Base-by-base conservation (phyloP, 805 yeast genomes). In the Teunomyces gatunensis region DNA sequence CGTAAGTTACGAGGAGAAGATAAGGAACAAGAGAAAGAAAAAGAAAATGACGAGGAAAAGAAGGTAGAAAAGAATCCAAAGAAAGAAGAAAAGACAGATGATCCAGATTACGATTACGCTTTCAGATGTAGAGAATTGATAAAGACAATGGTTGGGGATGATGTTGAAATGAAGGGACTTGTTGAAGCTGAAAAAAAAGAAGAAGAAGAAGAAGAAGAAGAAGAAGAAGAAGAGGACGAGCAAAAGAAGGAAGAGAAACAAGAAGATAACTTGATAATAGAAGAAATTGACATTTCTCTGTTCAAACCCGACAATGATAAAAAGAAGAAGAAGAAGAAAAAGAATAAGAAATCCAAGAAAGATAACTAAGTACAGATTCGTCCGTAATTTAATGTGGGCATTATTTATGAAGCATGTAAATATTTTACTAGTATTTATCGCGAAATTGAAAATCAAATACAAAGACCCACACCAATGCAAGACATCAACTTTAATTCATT, bases 81-180 rank as follows among this genome's bases (percentile, higher is more conserved):
- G 30, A 23, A 37, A 15, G 33, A 12, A 13, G 23, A 29, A 44
- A 36, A 47, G 37, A 47, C 47, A n/a, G 59, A 57, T 23, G 53
- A 47, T 6, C 65, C 68, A 3, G 73, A 67, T 33, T 61, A 56
- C 29, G 75, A 72, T 13, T 71, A 71, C 48, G 80, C 75, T 1
- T 45, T 61, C 12, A 64, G 77, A 50, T 79, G 81, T 45, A 64
- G 65, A 46, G 56, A 52, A 13, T 54, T 78, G 29, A 51, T 73
- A 21, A 53, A 59, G 35, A 55, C 58, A 0, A 54, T 77, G 51
- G 61, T 65, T 3, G 79, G 66, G 9, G 74, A 71, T 40, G 59
- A 51, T 18, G 45, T 74, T 5, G 54, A 41, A 12, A 50, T 76
- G 43, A 64, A 60, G 49, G 77, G 77, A 3, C 42, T 34, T 2